Conservation (phyloP, 495 filamentous ascomycete genomes). For the Hypoxylon perforatum region DNA sequence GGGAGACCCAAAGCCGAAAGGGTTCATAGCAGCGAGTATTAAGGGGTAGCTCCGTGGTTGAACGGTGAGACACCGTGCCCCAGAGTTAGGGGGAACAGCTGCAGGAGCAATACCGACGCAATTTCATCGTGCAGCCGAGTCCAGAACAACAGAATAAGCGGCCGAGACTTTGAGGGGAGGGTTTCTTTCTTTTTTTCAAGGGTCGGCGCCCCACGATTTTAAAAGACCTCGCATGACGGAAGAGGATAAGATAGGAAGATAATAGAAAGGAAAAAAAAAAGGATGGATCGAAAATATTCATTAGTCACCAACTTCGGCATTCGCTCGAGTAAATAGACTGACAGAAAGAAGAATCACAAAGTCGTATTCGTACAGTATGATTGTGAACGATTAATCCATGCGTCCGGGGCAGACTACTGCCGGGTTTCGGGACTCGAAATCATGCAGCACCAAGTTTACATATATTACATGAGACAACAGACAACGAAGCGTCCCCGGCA, state of each 20-base stretch:
- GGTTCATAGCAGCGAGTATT: neutral
- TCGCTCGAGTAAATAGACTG: conserved; percentile 5
- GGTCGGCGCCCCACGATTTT: conserved; percentile 41
- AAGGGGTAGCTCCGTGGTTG: conserved; percentile 9
- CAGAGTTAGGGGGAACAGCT: conserved; percentile 27
- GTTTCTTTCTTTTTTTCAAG: too few species aligned
- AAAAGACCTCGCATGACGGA: conserved; percentile 35
- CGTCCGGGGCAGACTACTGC: conserved; percentile 30
- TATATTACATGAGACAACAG: conserved; percentile 24
- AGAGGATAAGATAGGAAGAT: too few species aligned
- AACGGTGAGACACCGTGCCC: conserved; percentile 23
- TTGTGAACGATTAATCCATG: conserved; percentile 24
- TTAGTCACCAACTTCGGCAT: conserved; percentile 32
- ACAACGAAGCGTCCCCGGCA: conserved; percentile 35
- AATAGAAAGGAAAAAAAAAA: neutral
- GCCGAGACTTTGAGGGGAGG: conserved; percentile 35
- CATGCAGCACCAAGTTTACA: conserved; percentile 18
- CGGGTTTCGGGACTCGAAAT: conserved; percentile 36
- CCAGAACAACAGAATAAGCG: conserved; percentile 38
- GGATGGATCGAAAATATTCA: conserved; percentile 1
- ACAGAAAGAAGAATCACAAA: neutral
- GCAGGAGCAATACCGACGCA: conserved; percentile 47
- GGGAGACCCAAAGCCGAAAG: too few species aligned
- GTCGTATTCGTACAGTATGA: conserved; percentile 34
- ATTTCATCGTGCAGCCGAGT: conserved; percentile 45